These are phyloP conservation scores for Taxillus chinensis DNA, from an alignment of 164 flowering plant species.

Conservation along the genomic window DNA sequence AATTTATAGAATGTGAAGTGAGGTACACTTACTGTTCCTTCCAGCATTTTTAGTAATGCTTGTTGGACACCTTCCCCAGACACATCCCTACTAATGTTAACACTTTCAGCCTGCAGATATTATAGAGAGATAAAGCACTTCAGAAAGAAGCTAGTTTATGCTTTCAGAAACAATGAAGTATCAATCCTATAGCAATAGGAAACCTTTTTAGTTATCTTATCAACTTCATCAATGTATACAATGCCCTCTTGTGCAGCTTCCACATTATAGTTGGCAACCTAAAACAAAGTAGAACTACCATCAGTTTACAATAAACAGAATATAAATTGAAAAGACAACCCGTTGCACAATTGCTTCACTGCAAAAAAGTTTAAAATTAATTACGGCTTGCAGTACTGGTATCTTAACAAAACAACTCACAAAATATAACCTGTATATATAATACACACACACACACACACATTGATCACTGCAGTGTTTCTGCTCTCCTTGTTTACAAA, in stretches of 20 bases:
- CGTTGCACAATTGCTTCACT: not conserved
- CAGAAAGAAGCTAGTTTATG: not conserved
- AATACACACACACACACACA: no score
- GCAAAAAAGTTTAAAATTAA: no score
- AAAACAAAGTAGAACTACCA: constrained; percentile 6
- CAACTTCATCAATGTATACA: constrained; percentile 97
- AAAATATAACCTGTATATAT: no score
- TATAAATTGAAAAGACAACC: not conserved
- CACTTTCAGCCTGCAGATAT: constrained; percentile 70
- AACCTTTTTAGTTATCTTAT: constrained; percentile 94
- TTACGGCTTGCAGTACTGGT: no score
- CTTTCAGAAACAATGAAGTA: not conserved
- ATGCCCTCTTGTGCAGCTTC: constrained; percentile 96
- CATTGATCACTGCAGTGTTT: no score
- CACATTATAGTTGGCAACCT: constrained; percentile 90
- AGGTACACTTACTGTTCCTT: constrained; percentile 78
- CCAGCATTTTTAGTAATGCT: constrained; percentile 90
- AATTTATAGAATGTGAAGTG: not conserved
- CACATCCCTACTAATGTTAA: constrained; percentile 86
- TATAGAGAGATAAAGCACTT: not conserved
- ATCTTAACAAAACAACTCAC: no score
- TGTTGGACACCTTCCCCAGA: constrained; percentile 98
- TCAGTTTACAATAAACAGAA: not conserved
- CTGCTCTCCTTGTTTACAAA: no score
- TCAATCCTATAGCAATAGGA: not conserved